These are phyloP conservation scores for Pythium volutum DNA, from an alignment of 352 stramenopile genomes.

Conservation along the genomic window DNA sequence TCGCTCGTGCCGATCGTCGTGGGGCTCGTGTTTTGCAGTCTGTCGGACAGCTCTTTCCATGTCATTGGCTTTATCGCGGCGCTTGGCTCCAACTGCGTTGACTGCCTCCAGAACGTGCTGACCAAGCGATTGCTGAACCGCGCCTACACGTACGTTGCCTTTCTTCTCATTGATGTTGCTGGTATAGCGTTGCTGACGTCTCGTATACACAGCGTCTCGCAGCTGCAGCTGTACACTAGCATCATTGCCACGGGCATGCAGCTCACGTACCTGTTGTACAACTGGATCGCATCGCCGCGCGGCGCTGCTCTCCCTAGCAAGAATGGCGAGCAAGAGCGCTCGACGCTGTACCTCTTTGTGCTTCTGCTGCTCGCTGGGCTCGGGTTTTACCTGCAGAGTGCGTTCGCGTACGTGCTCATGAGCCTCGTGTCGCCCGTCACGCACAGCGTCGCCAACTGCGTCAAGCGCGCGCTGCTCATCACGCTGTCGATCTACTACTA, in stretches of 20 bases:
- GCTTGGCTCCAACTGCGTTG: constrained; percentile 88
- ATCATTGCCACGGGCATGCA: constrained; percentile 85
- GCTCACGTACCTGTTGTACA: constrained; percentile 73
- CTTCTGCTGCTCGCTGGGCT: constrained; percentile 67
- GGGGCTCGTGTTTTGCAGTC: constrained; percentile 83
- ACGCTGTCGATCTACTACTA: constrained; percentile 90
- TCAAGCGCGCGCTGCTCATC: constrained; percentile 89
- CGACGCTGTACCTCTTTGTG: constrained; percentile 42
- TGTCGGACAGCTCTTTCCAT: constrained; percentile 87
- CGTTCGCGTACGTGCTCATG: constrained; percentile 90
- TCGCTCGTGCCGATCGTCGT: constrained; percentile 87
- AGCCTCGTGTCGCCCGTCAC: constrained; percentile 89
- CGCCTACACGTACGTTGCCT: constrained; percentile 59
- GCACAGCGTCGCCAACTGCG: constrained; percentile 89
- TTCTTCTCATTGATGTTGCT: background rate
- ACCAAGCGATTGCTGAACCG: constrained; percentile 85
- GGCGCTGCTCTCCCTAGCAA: constrained; percentile 23
- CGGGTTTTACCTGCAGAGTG: constrained; percentile 89
- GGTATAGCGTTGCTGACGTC: background rate
- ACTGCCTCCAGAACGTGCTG: constrained; percentile 92
- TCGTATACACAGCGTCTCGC: constrained; percentile 62
- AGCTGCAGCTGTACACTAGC: constrained; percentile 90
- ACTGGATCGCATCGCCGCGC: constrained; percentile 43
- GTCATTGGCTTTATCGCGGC: constrained; percentile 86
- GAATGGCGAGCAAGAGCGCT: constrained; percentile 27